Percentiles rank a stretch among this genome's conserved stretches.
Conservation (phyloP, 2,329 filamentous ascomycete species). For the Colletotrichum incanum region DNA sequence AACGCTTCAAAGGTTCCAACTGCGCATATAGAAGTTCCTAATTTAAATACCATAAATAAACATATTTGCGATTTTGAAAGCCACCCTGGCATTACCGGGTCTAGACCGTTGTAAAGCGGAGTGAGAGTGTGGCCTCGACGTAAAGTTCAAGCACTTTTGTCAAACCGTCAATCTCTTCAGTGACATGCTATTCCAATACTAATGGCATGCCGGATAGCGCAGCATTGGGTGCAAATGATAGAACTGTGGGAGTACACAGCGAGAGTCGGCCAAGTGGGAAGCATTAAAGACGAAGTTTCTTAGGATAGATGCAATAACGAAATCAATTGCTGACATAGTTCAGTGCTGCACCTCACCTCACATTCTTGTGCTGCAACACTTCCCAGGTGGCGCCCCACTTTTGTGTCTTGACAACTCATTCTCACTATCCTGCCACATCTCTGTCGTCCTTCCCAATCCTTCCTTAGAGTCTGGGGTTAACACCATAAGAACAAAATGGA, state of each 20-base stretch:
- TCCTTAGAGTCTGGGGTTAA: neutral
- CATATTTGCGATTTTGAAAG: neutral
- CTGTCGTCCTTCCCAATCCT: neutral
- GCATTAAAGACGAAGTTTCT: neutral
- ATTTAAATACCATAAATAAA: neutral
- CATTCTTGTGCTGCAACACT: neutral
- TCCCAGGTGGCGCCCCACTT: neutral
- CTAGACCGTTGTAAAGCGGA: neutral
- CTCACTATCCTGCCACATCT: slow-evolving; percentile 5
- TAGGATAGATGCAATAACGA: neutral
- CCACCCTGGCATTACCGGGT: neutral
- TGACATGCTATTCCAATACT: neutral
- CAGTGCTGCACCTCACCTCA: neutral
- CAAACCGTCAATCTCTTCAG: neutral
- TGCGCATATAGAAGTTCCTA: neutral
- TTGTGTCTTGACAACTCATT: neutral
- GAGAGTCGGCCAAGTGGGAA: no score
- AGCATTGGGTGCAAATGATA: neutral
- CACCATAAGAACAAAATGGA: neutral
- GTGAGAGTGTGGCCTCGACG: neutral
- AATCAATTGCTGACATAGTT: neutral
- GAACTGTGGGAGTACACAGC: neutral
- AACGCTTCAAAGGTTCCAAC: neutral
- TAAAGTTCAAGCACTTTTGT: neutral
- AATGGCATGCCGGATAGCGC: neutral